phyloP scores from a whole-genome alignment of 805 yeast genomes.

The Metschnikowia baotianmanensis region DNA sequence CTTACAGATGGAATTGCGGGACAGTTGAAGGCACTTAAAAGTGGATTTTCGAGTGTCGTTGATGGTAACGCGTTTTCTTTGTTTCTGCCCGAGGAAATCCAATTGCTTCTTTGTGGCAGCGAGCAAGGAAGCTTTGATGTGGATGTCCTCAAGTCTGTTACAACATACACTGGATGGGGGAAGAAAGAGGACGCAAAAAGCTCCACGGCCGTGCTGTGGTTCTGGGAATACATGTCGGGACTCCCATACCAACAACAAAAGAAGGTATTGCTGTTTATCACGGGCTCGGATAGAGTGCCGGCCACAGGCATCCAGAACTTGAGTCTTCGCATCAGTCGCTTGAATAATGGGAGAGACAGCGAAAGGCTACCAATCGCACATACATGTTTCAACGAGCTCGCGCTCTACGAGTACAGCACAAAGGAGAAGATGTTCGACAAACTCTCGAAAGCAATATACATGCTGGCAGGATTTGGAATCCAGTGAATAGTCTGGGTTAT shows the following conservation, averaged over 20 bases:
- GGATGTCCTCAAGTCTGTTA: slow-evolving; percentile 62
- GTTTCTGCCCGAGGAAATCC: slow-evolving; percentile 80
- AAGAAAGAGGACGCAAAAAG: slow-evolving; percentile 34
- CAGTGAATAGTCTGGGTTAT: slow-evolving; percentile 30
- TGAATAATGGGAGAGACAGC: slow-evolving; percentile 30
- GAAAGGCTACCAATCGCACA: slow-evolving; percentile 79
- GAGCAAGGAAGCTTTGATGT: slow-evolving; percentile 66
- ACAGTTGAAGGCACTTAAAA: slow-evolving; percentile 57
- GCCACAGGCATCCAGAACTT: slow-evolving; percentile 85
- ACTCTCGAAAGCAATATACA: slow-evolving; percentile 66
- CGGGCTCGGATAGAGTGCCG: slow-evolving; percentile 90
- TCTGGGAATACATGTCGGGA: slow-evolving; percentile 74
- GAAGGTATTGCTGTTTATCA: slow-evolving; percentile 68
- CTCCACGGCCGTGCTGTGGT: slow-evolving; percentile 62
- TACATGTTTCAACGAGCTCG: slow-evolving; percentile 91
- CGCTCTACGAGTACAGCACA: slow-evolving; percentile 63
- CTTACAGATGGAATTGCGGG: slow-evolving; percentile 51
- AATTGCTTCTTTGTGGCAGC: slow-evolving; percentile 73
- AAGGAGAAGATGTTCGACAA: slow-evolving; percentile 56
- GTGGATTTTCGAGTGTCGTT: slow-evolving; percentile 73
- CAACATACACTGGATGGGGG: slow-evolving; percentile 69
- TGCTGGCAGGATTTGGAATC: slow-evolving; percentile 85
- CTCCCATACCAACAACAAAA: slow-evolving; percentile 51
- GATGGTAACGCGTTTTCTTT: slow-evolving; percentile 79
- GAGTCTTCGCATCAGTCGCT: slow-evolving; percentile 64